phyloP scores from a whole-genome alignment of 257 asterid genomes.

The Nicotiana undulata region DNA sequence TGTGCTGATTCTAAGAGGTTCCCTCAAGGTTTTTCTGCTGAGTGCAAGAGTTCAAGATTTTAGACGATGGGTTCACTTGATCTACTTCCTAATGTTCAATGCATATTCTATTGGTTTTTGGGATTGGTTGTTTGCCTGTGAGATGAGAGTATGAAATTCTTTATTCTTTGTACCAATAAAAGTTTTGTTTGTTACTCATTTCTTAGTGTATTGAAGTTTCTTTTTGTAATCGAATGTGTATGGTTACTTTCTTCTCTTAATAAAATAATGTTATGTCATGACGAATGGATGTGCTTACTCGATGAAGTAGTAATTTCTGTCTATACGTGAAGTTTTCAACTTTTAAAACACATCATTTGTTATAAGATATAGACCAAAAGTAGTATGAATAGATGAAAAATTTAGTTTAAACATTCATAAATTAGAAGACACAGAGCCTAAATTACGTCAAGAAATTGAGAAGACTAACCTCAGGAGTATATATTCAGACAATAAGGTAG shows the following conservation, averaged over 20 bases:
- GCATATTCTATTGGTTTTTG: not conserved
- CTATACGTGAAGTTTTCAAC: not conserved
- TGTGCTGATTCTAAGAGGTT: constrained; percentile 40
- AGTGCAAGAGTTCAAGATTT: constrained; percentile 36
- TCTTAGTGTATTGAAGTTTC: not conserved
- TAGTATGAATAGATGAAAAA: no score
- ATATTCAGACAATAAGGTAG: not conserved
- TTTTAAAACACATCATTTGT: not conserved
- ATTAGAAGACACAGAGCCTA: not conserved
- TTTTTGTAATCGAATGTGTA: not conserved
- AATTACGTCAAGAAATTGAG: not conserved
- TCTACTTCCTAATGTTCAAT: not conserved
- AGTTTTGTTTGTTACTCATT: not conserved
- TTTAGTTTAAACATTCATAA: no score
- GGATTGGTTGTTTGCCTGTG: not conserved
- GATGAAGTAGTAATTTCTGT: not conserved
- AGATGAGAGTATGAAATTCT: not conserved
- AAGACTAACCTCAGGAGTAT: not conserved
- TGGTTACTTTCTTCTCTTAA: not conserved
- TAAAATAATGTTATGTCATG: not conserved
- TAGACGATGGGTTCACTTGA: not conserved
- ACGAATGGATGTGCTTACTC: not conserved
- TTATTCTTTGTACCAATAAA: not conserved
- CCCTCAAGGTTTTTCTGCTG: constrained; percentile 29
- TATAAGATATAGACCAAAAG: not conserved